Evolutionary conservation across 805 yeast species (phyloP).

Genomic region (Candida ponderosae): DNA sequence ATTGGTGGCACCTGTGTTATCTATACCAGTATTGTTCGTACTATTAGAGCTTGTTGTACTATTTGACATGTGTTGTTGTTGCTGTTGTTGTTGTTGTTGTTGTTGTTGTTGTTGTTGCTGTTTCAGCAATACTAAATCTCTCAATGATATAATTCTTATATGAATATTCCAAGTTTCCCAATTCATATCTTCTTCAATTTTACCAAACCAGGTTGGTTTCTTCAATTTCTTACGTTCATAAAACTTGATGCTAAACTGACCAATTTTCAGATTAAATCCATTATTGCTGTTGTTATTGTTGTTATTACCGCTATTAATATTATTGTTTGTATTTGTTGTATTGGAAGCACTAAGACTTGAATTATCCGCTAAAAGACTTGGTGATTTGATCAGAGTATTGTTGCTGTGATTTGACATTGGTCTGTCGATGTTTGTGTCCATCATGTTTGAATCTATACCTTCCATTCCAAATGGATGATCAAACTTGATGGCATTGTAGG

Average conservation of each 20-base stretch:
- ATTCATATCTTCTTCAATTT: conserved; percentile 33
- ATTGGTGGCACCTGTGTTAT: background rate
- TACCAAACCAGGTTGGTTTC: conserved; percentile 49
- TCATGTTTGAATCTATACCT: too few relatives aligned
- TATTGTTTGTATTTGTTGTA: background rate
- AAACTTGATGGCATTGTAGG: conserved; percentile 1
- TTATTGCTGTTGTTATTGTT: conserved; percentile 5
- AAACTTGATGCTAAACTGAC: conserved; percentile 31
- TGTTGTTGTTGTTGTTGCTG: background rate
- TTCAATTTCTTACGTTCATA: conserved; percentile 31
- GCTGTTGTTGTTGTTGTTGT: background rate
- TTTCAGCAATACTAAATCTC: too few relatives aligned
- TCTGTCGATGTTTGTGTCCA: conserved; percentile 4
- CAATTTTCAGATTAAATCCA: conserved; percentile 14
- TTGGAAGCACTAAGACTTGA: too few relatives aligned
- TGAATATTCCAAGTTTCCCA: conserved; percentile 72
- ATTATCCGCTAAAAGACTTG: too few relatives aligned
- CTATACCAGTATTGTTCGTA: conserved; percentile 4
- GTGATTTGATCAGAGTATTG: background rate
- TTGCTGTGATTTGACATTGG: conserved; percentile 11
- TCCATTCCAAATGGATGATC: conserved; percentile 11
- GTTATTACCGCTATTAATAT: conserved; percentile 4
- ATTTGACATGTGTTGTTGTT: conserved; percentile 7
- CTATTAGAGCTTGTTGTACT: background rate
- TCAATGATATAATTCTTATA: conserved; percentile 33